phyloP scores from a whole-genome alignment of 2,329 filamentous ascomycete genomes.

The Talaromyces sp. region DNA sequence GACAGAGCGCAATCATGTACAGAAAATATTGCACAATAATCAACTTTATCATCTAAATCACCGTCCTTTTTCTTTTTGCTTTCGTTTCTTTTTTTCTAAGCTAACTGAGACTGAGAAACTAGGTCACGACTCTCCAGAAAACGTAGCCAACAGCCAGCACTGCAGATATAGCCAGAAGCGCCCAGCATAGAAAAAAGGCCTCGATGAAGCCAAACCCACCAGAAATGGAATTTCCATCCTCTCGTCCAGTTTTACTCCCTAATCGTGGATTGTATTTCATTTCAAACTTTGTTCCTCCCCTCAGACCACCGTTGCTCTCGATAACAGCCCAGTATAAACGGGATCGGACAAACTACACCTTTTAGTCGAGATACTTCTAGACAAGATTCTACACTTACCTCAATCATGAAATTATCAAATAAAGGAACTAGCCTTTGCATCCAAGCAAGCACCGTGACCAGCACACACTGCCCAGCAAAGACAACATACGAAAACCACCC shows the following conservation, averaged over 20 bases:
- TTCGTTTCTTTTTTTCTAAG: not conserved
- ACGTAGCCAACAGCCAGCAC: not conserved
- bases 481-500: constrained; percentile 15
- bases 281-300: constrained; percentile 22
- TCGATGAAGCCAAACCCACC: not conserved
- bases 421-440: constrained; percentile 21
- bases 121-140: not conserved
- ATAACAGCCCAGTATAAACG: constrained; percentile 25
- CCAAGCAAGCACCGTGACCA: constrained; percentile 23
- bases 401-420: constrained; percentile 21
- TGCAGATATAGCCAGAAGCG: not conserved
- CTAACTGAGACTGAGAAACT: not conserved
- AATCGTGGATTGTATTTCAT: constrained; percentile 28
- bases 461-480: constrained; percentile 21
- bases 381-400: constrained; percentile 13
- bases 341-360: constrained; percentile 6
- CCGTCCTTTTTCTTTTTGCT: not conserved
- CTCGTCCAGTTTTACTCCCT: constrained; percentile 3
- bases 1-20: not conserved
- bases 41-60: not conserved
- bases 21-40: not conserved
- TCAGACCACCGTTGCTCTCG: constrained; percentile 20
- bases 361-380: not conserved
- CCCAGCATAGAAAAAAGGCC: not conserved
- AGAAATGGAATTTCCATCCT: not conserved